A percentile compares a stretch with the other conserved stretches of the same genome.
phyloP scores from a whole-genome alignment of 202 grass and related monocot genomes.

The Schoenoplectus triqueter region DNA sequence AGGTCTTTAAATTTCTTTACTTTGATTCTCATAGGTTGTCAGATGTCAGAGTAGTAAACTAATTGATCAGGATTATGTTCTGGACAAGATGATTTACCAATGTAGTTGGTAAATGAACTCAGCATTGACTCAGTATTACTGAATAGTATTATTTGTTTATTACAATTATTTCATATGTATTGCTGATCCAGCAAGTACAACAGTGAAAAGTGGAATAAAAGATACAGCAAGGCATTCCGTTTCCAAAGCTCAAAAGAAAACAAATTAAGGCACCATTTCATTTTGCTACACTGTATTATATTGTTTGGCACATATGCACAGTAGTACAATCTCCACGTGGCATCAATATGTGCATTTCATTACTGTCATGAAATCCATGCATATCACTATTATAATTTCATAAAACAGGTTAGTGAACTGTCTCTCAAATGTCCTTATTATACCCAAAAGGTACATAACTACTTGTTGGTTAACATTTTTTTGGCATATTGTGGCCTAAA shows the following conservation, averaged over 20 bases:
- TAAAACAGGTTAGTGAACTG: conserved; percentile 11
- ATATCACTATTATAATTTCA: not conserved
- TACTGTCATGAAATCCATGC: conserved; percentile 7
- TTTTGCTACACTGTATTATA: not conserved
- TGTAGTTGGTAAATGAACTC: not conserved
- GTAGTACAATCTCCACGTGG: not conserved
- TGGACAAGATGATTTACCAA: not conserved
- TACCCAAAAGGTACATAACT: not conserved
- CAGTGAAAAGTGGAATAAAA: conserved; percentile 8
- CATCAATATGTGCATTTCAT: not conserved
- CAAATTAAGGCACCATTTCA: too few species aligned
- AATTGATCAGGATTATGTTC: not conserved
- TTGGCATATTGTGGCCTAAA: too few species aligned
- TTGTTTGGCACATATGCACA: not conserved
- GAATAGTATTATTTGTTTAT: not conserved
- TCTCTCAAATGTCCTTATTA: conserved; percentile 9
- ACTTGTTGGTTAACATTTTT: too few species aligned
- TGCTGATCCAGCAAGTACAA: not conserved
- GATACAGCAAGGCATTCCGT: not conserved
- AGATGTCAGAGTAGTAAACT: not conserved
- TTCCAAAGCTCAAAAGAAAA: not conserved
- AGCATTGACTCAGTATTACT: not conserved
- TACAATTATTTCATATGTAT: not conserved
- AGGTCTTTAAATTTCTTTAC: not conserved
- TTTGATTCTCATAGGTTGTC: not conserved